Percentiles rank a stretch among this genome's conserved stretches.
These are phyloP conservation scores for Fagus crenata DNA, from an alignment of 306 rosid species.

Conservation along the genomic window DNA sequence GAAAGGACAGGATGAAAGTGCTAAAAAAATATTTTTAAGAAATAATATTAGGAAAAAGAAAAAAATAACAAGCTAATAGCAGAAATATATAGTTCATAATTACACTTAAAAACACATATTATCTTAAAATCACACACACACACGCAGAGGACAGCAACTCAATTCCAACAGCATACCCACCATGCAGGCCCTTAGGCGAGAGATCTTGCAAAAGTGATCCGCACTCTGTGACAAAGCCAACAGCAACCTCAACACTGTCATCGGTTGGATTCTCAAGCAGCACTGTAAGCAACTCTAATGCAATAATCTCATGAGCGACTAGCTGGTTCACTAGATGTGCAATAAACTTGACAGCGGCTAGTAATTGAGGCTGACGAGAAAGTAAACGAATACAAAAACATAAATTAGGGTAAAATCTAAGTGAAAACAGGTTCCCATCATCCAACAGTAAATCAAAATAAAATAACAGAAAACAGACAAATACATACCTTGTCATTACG, in stretches of 20 bases:
- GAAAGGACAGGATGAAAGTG: background rate
- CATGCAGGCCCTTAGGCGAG: constrained; percentile 89
- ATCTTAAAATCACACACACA: no score
- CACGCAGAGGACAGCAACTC: no score
- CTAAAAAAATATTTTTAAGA: background rate
- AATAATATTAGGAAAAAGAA: background rate
- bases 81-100: background rate
- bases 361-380: constrained; percentile 72
- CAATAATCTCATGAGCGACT: constrained; percentile 90
- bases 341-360: constrained; percentile 91
- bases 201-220: constrained; percentile 88
- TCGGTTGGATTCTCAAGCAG: constrained; percentile 88
- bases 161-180: constrained; percentile 50
- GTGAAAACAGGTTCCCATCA: background rate
- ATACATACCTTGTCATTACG: constrained; percentile 83
- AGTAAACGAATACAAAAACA: constrained; percentile 17
- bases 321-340: constrained; percentile 95
- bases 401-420: constrained; percentile 8
- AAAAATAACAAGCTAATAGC: background rate
- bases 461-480: background rate
- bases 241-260: constrained; percentile 98
- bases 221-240: constrained; percentile 89
- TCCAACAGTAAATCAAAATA: constrained; percentile 2
- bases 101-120: no score
- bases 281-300: constrained; percentile 84